phyloP scores from a whole-genome alignment of 495 filamentous ascomycete genomes.

The Podospora sp. region DNA sequence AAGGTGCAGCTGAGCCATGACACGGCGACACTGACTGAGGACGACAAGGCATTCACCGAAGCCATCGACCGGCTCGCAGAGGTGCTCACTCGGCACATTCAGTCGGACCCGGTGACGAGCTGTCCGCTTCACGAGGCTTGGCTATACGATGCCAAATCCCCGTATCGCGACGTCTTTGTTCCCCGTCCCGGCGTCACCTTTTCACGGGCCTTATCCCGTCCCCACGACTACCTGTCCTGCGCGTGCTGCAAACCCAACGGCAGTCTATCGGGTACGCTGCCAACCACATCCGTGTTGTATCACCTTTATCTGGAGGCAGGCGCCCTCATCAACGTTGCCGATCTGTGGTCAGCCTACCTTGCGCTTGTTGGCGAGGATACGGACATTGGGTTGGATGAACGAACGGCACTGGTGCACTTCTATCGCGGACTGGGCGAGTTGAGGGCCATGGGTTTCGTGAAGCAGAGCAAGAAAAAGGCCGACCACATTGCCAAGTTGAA shows the following conservation, averaged over 20 bases:
- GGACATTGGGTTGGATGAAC: slow-evolving; percentile 47
- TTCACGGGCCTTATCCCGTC: slow-evolving; percentile 76
- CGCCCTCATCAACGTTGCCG: slow-evolving; percentile 80
- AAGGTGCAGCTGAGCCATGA: slow-evolving; percentile 84
- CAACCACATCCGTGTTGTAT: slow-evolving; percentile 81
- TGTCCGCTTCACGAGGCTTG: slow-evolving; percentile 79
- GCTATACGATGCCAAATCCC: slow-evolving; percentile 78
- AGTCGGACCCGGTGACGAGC: slow-evolving; percentile 59
- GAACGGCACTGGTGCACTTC: slow-evolving; percentile 68
- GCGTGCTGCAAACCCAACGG: slow-evolving; percentile 60
- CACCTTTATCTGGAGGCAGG: slow-evolving; percentile 91
- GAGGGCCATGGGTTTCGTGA: slow-evolving; percentile 81
- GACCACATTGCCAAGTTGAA: slow-evolving; percentile 85
- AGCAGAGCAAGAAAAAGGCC: slow-evolving; percentile 83
- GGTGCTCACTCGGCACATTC: slow-evolving; percentile 59
- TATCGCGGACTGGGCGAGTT: slow-evolving; percentile 83
- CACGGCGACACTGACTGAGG: slow-evolving; percentile 70
- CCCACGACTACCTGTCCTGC: slow-evolving; percentile 85
- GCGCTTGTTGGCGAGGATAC: slow-evolving; percentile 68
- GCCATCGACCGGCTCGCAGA: slow-evolving; percentile 67
- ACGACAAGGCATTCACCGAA: slow-evolving; percentile 75
- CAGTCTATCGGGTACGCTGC: slow-evolving; percentile 64
- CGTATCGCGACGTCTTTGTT: slow-evolving; percentile 79
- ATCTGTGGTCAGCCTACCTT: slow-evolving; percentile 87
- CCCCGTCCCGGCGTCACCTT: slow-evolving; percentile 77